Evolutionary conservation across 768 basidiomycete genomes (phyloP).

Genomic region (Rhizopogon salebrosus): DNA sequence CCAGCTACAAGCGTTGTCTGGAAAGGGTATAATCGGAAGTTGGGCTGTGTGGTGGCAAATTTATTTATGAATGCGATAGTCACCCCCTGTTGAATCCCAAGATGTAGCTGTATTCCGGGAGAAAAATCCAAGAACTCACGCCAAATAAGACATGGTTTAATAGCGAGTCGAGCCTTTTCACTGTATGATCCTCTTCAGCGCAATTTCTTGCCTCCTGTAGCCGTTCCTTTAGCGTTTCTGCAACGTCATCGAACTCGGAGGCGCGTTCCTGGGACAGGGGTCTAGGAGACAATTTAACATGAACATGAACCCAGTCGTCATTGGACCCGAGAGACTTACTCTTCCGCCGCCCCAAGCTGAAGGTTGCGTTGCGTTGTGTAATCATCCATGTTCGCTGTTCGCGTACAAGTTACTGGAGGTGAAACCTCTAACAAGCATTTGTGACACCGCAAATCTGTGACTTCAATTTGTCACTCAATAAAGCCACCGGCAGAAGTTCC

Average conservation of each 20-base stretch:
- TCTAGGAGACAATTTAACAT: background rate
- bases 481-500: too few species aligned
- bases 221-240: too few species aligned
- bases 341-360: background rate
- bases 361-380: background rate
- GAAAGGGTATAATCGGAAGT: background rate
- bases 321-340: background rate
- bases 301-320: background rate
- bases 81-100: background rate
- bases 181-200: too few species aligned
- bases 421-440: background rate
- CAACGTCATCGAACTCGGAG: too few species aligned
- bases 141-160: too few species aligned
- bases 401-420: background rate
- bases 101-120: too few species aligned
- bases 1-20: background rate
- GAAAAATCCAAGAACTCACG: too few species aligned
- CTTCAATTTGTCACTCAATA: too few species aligned
- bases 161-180: too few species aligned
- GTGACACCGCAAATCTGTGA: too few species aligned
- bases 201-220: too few species aligned
- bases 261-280: background rate
- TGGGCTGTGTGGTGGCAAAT: background rate
- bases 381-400: background rate
- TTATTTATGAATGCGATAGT: background rate